phyloP scores from a whole-genome alignment of 805 yeast species.

The Priceomyces haplophilus region DNA sequence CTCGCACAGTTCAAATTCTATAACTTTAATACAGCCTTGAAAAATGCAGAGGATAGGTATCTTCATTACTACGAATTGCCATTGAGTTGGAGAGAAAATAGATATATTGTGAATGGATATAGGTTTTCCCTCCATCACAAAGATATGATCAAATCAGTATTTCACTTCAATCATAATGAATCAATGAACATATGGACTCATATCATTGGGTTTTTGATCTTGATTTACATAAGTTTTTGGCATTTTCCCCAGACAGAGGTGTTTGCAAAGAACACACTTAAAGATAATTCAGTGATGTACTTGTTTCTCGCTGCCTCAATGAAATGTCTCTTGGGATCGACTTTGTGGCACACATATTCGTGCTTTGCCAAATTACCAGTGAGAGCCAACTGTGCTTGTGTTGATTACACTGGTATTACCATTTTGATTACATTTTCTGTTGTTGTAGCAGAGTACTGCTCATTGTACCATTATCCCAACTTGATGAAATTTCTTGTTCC shows the following conservation, averaged over 20 bases:
- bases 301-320: constrained; percentile 69
- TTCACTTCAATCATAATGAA: constrained; percentile 72
- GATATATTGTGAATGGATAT: constrained; percentile 80
- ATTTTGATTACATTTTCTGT: constrained; percentile 86
- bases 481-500: constrained; percentile 47
- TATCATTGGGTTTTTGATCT: constrained; percentile 59
- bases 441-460: constrained; percentile 77
- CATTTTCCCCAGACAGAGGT: constrained; percentile 64
- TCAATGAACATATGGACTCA: constrained; percentile 94
- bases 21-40: constrained; percentile 39
- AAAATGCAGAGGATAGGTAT: constrained; percentile 37
- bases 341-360: constrained; percentile 88
- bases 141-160: constrained; percentile 59
- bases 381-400: constrained; percentile 81
- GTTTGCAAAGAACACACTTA: constrained; percentile 42
- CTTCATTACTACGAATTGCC: constrained; percentile 87
- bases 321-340: constrained; percentile 74
- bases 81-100: constrained; percentile 89
- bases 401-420: constrained; percentile 94
- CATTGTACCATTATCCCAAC: constrained; percentile 63
- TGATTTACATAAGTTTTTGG: constrained; percentile 53
- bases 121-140: constrained; percentile 67
- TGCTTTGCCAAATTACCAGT: constrained; percentile 62
- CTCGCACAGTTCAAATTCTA: constrained; percentile 34
- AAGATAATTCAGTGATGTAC: constrained; percentile 50